Conservation (phyloP, 1,284 basidiomycete genomes). For the Cutaneotrichosporon arboriforme region DNA sequence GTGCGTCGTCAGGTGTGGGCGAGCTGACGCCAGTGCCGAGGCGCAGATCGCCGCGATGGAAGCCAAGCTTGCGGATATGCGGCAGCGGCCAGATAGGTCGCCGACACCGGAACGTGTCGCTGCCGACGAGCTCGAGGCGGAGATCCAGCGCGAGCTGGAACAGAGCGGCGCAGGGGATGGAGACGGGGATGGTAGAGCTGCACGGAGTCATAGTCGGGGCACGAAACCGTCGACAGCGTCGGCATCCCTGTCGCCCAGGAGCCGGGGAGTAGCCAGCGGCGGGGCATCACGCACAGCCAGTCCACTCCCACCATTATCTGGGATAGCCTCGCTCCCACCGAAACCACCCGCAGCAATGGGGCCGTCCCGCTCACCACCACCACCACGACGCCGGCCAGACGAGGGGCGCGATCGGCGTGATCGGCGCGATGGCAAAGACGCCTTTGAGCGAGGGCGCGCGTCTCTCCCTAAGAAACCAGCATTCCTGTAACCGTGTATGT, state of each 20-base stretch:
- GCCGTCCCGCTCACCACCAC: background rate
- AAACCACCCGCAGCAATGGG: background rate
- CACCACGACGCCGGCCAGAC: background rate
- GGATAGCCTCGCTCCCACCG: background rate
- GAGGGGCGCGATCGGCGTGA: background rate
- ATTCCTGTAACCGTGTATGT: slow-evolving; percentile 16
- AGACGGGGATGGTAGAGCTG: too few species aligned
- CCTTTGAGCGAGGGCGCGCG: slow-evolving; percentile 29
- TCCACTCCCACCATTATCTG: background rate
- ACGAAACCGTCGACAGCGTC: background rate
- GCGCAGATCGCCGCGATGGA: slow-evolving; percentile 93
- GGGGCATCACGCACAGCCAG: background rate
- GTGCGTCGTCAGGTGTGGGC: slow-evolving; percentile 46
- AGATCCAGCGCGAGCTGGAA: slow-evolving; percentile 15
- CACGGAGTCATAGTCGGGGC: background rate
- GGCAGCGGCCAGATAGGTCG: slow-evolving; percentile 34
- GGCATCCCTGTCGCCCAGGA: background rate
- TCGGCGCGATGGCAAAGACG: background rate
- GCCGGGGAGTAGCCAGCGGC: background rate
- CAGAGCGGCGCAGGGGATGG: slow-evolving; percentile 18
- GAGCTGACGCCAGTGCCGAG: slow-evolving; percentile 56
- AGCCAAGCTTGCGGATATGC: slow-evolving; percentile 81
- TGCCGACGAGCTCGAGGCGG: slow-evolving; percentile 14
- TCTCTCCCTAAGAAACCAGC: slow-evolving; percentile 36
- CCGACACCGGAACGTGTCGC: slow-evolving; percentile 14